A percentile compares a stretch with the other conserved stretches of the same genome.
Conservation (phyloP, 2,329 filamentous ascomycete genomes). For the Dichotomopilus funicola region DNA sequence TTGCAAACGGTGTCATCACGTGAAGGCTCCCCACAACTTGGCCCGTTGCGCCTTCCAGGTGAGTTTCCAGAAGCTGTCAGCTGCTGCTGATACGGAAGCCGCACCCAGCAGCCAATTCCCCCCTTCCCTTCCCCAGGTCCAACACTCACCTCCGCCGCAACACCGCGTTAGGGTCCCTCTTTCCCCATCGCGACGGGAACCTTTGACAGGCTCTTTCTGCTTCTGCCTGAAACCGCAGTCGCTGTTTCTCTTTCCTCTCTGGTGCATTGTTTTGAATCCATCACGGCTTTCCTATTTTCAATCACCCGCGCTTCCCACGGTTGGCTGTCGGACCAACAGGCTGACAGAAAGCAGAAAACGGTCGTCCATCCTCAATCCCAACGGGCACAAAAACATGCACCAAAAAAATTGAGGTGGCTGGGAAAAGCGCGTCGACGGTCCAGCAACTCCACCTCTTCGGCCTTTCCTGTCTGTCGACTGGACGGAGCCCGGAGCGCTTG, state of each 20-base stretch:
- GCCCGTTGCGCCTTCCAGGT: background rate
- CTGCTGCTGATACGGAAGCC: background rate
- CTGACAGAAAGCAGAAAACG: constrained; percentile 1
- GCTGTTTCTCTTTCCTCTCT: background rate
- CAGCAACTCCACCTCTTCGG: constrained; percentile 12
- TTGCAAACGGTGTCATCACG: constrained; percentile 2
- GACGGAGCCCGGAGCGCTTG: constrained; percentile 17
- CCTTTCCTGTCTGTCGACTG: constrained; percentile 4
- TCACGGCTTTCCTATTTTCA: constrained; percentile 9
- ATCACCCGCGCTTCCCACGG: background rate
- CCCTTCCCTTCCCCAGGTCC: background rate
- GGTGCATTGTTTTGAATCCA: constrained; percentile 11
- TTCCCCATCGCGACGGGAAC: no score
- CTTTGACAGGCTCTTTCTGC: background rate
- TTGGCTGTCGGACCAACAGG: background rate
- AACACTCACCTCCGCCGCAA: constrained; percentile 3
- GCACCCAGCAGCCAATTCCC: background rate
- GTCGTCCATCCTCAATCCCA: constrained; percentile 1
- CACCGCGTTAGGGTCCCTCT: constrained; percentile 2
- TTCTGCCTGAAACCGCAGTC: constrained; percentile 7
- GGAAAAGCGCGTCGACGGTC: constrained; percentile 17
- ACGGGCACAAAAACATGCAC: background rate
- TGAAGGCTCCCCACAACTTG: background rate
- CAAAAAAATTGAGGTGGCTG: constrained; percentile 25
- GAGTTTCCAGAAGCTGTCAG: constrained; percentile 4